Conservation (phyloP, 352 stramenopile species). For the Globisporangium radiosum region DNA sequence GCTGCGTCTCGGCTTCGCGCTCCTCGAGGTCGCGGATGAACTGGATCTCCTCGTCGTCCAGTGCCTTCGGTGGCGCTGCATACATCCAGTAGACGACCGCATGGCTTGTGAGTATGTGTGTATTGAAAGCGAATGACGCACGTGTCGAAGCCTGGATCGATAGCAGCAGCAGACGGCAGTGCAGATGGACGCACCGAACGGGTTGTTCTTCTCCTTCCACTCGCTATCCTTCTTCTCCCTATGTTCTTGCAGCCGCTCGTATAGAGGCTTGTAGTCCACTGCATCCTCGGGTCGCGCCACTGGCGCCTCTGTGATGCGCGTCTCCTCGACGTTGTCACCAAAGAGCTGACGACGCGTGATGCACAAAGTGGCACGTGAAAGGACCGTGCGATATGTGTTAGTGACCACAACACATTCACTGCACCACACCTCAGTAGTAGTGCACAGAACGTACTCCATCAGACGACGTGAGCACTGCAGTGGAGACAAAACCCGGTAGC, state of each 20-base stretch:
- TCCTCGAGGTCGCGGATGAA: slow-evolving; percentile 73
- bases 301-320: slow-evolving; percentile 64
- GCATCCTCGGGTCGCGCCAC: slow-evolving; percentile 31
- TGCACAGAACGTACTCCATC: slow-evolving; percentile 50
- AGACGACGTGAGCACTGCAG: slow-evolving; percentile 72
- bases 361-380: neutral
- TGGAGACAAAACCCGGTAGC: slow-evolving; percentile 77
- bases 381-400: too few species aligned
- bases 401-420: neutral
- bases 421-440: neutral
- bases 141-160: neutral
- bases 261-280: slow-evolving; percentile 62
- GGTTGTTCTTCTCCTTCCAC: slow-evolving; percentile 89
- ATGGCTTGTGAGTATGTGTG: neutral
- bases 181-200: slow-evolving; percentile 45
- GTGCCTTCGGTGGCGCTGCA: slow-evolving; percentile 72
- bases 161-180: neutral
- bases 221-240: slow-evolving; percentile 76
- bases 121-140: neutral
- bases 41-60: slow-evolving; percentile 81
- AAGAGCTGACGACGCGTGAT: slow-evolving; percentile 49
- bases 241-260: slow-evolving; percentile 74
- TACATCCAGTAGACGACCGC: neutral
- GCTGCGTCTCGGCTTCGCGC: slow-evolving; percentile 38
- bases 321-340: slow-evolving; percentile 81